Conservation (phyloP, 345 rosid genomes). For the Bruguiera parviflora region DNA sequence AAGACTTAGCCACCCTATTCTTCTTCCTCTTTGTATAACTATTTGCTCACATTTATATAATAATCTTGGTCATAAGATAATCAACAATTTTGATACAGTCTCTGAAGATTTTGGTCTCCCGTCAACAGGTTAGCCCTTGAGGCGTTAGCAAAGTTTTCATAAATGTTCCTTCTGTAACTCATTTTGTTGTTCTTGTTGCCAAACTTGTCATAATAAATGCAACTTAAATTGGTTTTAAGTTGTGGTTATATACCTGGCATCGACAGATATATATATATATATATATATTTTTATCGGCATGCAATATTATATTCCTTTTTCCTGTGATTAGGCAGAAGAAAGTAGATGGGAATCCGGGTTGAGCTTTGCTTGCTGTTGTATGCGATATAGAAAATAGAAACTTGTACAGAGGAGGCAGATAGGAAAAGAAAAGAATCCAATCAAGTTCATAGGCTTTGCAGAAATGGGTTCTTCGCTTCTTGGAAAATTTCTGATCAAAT, state of each 20-base stretch:
- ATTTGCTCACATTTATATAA: not conserved
- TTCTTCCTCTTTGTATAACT: not conserved
- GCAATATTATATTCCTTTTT: not conserved
- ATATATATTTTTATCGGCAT: not conserved
- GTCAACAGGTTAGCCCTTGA: conserved; percentile 2
- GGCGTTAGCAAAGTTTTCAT: not conserved
- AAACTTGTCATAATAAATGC: not conserved
- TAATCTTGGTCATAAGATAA: not conserved
- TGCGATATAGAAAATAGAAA: not conserved
- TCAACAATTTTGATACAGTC: not conserved
- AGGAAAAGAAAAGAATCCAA: too few species aligned
- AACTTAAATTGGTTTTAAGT: not conserved
- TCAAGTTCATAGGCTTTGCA: too few species aligned
- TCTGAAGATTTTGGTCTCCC: not conserved
- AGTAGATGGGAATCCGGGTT: too few species aligned
- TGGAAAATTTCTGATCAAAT: not conserved
- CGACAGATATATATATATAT: not conserved
- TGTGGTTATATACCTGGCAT: not conserved
- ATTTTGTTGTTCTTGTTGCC: not conserved
- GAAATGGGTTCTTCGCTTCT: conserved; percentile 6
- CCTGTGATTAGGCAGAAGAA: not conserved
- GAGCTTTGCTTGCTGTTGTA: not conserved
- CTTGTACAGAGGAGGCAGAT: too few species aligned
- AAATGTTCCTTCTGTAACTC: conserved; percentile 8
- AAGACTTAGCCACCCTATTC: not conserved